Evolutionary conservation across 192 early-diverging fungal genomes (phyloP), one percentile per base, ranked within the genome.

Genomic region (Coemansia sp.): DNA sequence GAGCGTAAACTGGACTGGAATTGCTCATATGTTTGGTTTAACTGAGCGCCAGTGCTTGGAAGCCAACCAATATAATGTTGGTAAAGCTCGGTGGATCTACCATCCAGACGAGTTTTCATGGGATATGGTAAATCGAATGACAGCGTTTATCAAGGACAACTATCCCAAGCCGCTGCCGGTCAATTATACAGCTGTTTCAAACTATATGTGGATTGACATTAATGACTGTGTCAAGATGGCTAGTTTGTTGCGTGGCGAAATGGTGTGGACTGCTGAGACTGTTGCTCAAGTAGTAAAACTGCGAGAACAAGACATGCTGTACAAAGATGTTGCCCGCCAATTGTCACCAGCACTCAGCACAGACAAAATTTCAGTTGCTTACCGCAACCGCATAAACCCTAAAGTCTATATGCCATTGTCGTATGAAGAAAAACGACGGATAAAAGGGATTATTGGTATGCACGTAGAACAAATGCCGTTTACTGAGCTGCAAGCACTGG

Each of bases 181-280:
- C 6, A 69, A 57, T 45, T 62, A 48, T 24, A 9, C 24, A 5
- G 60, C 67, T 1, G 60, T 69, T 22, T 69, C 67, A 9, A 69
- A 69, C 52, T 69, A 63, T n/a, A 45, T 69, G 67, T 69, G 67
- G 67, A 57, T 69, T 15, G 24, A 57, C 5, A 32, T 27, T 2
- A 23, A 57, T 1, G 67, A 69, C 60, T 63, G 60, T 22, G 25
- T 45, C 7, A 41, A 19, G 7, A 62, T 69, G 55, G 22, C 35
- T n/a, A 48, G 23, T n/a, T 5, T 63, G 60, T 14, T 62, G 35
- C 6, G n/a, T 12, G 23, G 23, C 15, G 1, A 52, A 10, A 52
- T 24, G 10, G 21, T 23, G 2, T 52, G 23, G 50, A 7, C 23
- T 1, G 10, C 14, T 17, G 50, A 52, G 50, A 17, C 19, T 7